Evolutionary conservation across 2,329 filamentous ascomycete species (phyloP).

Genomic region (Nothophaeocryptopus gaeumannii): DNA sequence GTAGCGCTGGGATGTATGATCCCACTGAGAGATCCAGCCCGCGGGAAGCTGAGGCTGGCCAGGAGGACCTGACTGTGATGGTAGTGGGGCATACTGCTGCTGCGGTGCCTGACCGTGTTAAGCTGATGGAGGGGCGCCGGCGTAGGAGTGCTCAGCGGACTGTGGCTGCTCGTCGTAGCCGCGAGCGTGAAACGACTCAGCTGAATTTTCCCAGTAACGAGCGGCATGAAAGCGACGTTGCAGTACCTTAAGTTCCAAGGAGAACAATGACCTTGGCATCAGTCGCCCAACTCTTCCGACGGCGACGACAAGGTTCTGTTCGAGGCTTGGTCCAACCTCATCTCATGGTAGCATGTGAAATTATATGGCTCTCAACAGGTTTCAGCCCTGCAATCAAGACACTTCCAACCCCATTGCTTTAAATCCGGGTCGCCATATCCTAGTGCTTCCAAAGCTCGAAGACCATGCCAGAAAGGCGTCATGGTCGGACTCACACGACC

Average conservation of each 20-base stretch:
- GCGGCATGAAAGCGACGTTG: no score
- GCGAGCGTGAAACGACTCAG: not conserved
- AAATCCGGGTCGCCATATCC: not conserved
- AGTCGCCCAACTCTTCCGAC: no score
- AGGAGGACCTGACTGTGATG: conserved; percentile 19
- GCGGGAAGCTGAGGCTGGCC: conserved; percentile 52
- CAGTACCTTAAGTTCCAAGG: no score
- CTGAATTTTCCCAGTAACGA: no score
- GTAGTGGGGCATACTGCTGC: conserved; percentile 26
- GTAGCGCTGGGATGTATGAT: conserved; percentile 59
- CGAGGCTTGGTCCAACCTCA: no score
- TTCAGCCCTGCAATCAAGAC: no score
- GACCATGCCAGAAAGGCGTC: not conserved
- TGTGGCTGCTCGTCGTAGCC: conserved; percentile 14
- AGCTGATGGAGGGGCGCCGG: conserved; percentile 10
- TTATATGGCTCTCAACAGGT: no score
- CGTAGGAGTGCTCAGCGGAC: not conserved
- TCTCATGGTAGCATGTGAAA: no score
- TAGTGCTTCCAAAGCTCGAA: not conserved
- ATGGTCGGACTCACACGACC: not conserved
- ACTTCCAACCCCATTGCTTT: no score
- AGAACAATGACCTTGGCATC: no score
- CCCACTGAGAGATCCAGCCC: conserved; percentile 64
- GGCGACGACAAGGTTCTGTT: no score
- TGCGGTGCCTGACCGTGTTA: conserved; percentile 30